Evolutionary conservation across 2,329 filamentous ascomycete species (phyloP), one percentile per base, ranked within the genome.

Genomic region (Cytospora schulzeri): DNA sequence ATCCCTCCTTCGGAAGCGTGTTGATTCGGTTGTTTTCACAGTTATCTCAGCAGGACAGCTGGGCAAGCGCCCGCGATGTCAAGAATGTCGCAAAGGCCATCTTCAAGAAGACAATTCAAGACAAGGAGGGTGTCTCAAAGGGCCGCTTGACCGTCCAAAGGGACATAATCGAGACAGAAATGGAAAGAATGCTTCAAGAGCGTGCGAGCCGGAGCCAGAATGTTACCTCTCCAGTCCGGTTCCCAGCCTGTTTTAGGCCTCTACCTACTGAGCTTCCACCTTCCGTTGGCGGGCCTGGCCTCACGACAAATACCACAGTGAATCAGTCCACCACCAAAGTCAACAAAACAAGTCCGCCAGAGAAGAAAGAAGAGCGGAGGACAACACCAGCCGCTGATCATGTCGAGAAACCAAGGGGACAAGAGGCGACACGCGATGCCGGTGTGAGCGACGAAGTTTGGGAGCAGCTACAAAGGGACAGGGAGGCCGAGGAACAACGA

Each of bases 61-160:
- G 88, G 85, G 88, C 83, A 0, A 91, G 85, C 66, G 88, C 83
- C 0, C 80, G 88, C 4, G 88, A 91, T 55, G 80, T 91, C 1
- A 75, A 84, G 15, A 82, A 81, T 0, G 52, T 91, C 0, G 79
- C 76, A 0, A 85, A 82, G 63, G 69, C 59, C 0, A 81, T 89
- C 1, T 85, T 86, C 67, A 72, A 74, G 19, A 70, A 65, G 22
- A 67, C 75, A n/a, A 73, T 76, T 65, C 76, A 75, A 63, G 71
- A 70, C 66, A 77, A 72, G 29, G 70, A 57, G 0, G 70, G 57
- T 1, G 52, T 70, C n/a, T 48, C 53, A 2, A 60, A 57, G 7
- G 68, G 69, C 1, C 22, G 28, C 1, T 31, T 72, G 22, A 50
- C 62, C 0, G 67, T 73, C 7, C 63, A 31, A 0, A 61, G 67